Evolutionary conservation across 305 asterid genomes (phyloP).

Genomic region (Galium porrigens): DNA sequence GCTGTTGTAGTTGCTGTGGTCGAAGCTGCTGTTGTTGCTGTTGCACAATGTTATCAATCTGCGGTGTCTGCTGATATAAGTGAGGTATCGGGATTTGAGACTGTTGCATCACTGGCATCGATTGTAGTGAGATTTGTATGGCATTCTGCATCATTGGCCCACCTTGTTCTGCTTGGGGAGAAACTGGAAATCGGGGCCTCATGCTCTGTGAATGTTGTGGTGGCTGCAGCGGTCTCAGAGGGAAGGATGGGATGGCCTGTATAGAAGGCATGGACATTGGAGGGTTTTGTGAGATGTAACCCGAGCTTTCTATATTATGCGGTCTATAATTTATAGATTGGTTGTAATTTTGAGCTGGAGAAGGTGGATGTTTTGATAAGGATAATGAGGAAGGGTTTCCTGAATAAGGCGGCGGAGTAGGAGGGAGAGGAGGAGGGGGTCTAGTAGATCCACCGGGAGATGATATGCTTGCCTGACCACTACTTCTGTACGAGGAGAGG

Average conservation of each 20-base stretch:
- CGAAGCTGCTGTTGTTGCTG: conserved; percentile 32
- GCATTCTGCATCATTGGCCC: conserved; percentile 37
- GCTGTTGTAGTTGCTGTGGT: conserved; percentile 27
- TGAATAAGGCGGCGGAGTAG: conserved; percentile 68
- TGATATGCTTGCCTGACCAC: conserved; percentile 41
- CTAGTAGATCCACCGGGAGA: conserved; percentile 49
- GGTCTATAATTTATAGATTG: conserved; percentile 21
- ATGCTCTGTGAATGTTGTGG: conserved; percentile 72
- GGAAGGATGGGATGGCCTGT: conserved; percentile 38
- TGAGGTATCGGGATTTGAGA: conserved; percentile 51
- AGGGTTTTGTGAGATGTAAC: conserved; percentile 36
- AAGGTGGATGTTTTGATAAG: conserved; percentile 33
- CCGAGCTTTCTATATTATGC: conserved; percentile 43
- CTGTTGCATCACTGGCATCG: conserved; percentile 47
- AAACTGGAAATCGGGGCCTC: conserved; percentile 54
- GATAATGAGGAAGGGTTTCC: conserved; percentile 28
- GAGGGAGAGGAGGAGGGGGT: conserved; percentile 80
- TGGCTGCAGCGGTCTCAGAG: conserved; percentile 78
- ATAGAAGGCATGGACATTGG: conserved; percentile 34
- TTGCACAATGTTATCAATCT: conserved; percentile 33
- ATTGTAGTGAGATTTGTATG: conserved; percentile 29
- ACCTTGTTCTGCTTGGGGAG: conserved; percentile 64
- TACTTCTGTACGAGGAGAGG: conserved; percentile 25
- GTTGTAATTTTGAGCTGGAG: conserved; percentile 42
- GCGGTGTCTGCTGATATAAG: conserved; percentile 41